Base-by-base conservation (phyloP, 768 basidiomycete genomes). In the Suillus discolor region DNA sequence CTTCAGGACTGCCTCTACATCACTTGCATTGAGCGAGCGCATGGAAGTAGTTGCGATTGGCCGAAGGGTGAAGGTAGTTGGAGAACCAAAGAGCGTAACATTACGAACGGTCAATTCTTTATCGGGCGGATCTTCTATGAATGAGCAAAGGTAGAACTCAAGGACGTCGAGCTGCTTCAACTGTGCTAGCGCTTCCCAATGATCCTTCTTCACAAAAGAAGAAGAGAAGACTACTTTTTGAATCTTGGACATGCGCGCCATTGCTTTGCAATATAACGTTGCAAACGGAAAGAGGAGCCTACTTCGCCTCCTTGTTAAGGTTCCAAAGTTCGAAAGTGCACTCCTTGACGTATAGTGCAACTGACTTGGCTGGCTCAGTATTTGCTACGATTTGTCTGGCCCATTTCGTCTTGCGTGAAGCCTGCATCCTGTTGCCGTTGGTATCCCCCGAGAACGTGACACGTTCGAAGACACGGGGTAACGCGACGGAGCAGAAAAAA, bases 401-500 rank as follows among this genome's bases (percentile, higher is more conserved):
- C 60, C 79, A 74, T 7, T 6, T 28, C 0, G 11, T 41, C 39
- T 5, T 64, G 55, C 54, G 70, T 3, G 65, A 60, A 3, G 61
- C 20, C 57, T 20, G 25, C 13, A 41, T 36, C 25, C 39, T 59
- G 25, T n/a, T 65, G 25, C 67, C 71, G 1, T 66, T 66, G 15
- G 79, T 70, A 23, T 66, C 49, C 4, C 73, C 67, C 20, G 55
- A 64, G 53, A 71, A 65, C 5, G 67, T 45, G 18, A 84, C n/a
- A 4, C 68, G 70, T 34, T 77, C 72, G 67, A 81, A 84, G 5
- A 83, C 70, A 36, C 79, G 79, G 0, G 83, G 79, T 13, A 81
- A 68, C n/a, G 76, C 72, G 2, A 77, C 28, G 9, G 77, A 76
- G 61, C 75, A 78, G 61, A 85, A 85, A 65, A 81, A 78, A 16